Evolutionary conservation across 371 early-diverging fungal genomes (phyloP).

Genomic region (Mortierella sp.): DNA sequence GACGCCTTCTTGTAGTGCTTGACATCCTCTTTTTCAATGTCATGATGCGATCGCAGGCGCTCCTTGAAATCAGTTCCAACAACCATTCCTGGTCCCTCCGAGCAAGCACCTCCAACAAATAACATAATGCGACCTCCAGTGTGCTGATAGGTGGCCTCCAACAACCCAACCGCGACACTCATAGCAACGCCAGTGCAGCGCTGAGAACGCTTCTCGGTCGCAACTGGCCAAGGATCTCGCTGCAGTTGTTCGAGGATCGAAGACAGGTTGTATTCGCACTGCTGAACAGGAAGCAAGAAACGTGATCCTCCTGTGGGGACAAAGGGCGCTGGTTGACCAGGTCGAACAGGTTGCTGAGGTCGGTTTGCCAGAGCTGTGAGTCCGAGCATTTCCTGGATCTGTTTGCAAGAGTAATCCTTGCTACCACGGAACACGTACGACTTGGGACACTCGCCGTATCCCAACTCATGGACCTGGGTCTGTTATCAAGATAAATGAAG

Average conservation of each 20-base stretch:
- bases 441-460: constrained; percentile 95
- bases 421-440: constrained; percentile 99
- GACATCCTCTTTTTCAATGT: constrained; percentile 96
- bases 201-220: constrained; percentile 92
- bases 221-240: constrained; percentile 99
- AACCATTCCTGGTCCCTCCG: constrained; percentile 98
- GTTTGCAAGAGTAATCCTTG: constrained; percentile 95
- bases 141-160: constrained; percentile 95
- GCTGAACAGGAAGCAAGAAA: constrained; percentile 92
- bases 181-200: constrained; percentile 99
- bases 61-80: constrained; percentile 95
- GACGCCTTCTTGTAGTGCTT: constrained; percentile 93
- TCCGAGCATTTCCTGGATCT: constrained; percentile 97
- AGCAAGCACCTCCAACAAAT: constrained; percentile 98
- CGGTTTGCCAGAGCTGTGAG: constrained; percentile 72
- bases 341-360: constrained; percentile 74
- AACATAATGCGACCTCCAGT: constrained; percentile 97
- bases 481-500: constrained; percentile 32
- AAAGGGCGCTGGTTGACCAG: constrained; percentile 71
- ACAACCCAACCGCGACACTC: constrained; percentile 94
- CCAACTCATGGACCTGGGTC: constrained; percentile 95
- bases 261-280: constrained; percentile 96
- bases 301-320: constrained; percentile 57
- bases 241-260: constrained; percentile 96
- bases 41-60: constrained; percentile 96